Conservation (phyloP, 2,329 filamentous ascomycete genomes). For the Ascochyta clinopodiicola region DNA sequence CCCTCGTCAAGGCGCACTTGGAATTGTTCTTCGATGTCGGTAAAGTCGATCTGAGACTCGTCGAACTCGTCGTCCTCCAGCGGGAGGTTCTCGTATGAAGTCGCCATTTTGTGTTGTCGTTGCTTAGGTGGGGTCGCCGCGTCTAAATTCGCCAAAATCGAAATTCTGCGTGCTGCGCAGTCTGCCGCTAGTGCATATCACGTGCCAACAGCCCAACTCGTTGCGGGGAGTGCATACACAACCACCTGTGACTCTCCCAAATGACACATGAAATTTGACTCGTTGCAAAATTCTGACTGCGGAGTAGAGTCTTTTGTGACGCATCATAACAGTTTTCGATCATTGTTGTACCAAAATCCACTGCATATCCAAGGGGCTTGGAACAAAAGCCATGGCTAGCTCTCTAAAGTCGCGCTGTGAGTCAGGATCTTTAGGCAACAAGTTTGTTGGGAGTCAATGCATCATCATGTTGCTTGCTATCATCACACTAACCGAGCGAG, state of each 20-base stretch:
- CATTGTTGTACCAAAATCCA: not conserved
- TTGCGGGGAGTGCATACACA: too few species aligned
- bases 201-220: not conserved
- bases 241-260: too few species aligned
- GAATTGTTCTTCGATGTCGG: slow-evolving; percentile 91
- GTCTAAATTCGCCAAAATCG: slow-evolving; percentile 25
- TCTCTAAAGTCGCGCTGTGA: not conserved
- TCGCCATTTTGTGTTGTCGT: slow-evolving; percentile 73
- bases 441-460: not conserved
- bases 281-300: not conserved
- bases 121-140: slow-evolving; percentile 28
- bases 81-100: slow-evolving; percentile 88
- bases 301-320: not conserved
- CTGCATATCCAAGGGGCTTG: not conserved
- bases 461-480: not conserved
- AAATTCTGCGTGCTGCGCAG: slow-evolving; percentile 37
- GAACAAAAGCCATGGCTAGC: not conserved
- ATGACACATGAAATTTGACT: not conserved
- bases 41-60: slow-evolving; percentile 93
- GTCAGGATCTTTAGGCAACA: not conserved
- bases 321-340: not conserved
- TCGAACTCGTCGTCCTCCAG: slow-evolving; percentile 89
- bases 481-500: not conserved
- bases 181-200: slow-evolving; percentile 16
- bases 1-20: slow-evolving; percentile 96